Conservation (phyloP, 1,284 basidiomycete species). For the Meira nashicola region DNA sequence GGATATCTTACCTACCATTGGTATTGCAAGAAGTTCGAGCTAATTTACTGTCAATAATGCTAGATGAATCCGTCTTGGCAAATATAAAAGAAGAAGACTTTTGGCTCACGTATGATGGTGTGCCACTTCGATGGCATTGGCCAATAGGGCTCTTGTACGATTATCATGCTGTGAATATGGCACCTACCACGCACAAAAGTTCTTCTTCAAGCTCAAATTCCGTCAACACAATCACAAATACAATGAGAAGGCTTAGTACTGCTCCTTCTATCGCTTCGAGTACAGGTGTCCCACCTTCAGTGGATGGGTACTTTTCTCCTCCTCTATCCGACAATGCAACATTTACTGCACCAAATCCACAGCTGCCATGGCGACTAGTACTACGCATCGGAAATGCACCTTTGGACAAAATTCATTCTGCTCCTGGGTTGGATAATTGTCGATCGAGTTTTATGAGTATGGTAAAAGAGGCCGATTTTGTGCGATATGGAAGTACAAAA, state of each 20-base stretch:
- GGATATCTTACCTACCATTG: constrained; percentile 39
- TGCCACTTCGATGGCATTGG: constrained; percentile 45
- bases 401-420: constrained; percentile 29
- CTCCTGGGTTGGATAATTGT: constrained; percentile 28
- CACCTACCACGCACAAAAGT: constrained; percentile 16
- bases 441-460: constrained; percentile 41
- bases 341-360: background rate
- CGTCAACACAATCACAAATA: background rate
- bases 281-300: background rate
- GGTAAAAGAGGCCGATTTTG: constrained; percentile 48
- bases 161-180: constrained; percentile 31
- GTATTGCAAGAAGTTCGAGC: constrained; percentile 28
- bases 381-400: constrained; percentile 35
- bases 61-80: constrained; percentile 23
- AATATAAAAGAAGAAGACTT: constrained; percentile 27
- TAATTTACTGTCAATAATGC: constrained; percentile 28
- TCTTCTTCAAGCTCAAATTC: background rate
- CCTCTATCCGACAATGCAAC: background rate
- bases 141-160: constrained; percentile 44
- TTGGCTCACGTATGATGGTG: constrained; percentile 41
- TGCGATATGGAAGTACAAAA: constrained; percentile 40
- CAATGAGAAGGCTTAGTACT: background rate
- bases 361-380: constrained; percentile 30
- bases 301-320: background rate
- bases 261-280: background rate